Evolutionary conservation across 345 rosid species (phyloP), one percentile per base, ranked within the genome.

Genomic region (Pistacia integerrima): DNA sequence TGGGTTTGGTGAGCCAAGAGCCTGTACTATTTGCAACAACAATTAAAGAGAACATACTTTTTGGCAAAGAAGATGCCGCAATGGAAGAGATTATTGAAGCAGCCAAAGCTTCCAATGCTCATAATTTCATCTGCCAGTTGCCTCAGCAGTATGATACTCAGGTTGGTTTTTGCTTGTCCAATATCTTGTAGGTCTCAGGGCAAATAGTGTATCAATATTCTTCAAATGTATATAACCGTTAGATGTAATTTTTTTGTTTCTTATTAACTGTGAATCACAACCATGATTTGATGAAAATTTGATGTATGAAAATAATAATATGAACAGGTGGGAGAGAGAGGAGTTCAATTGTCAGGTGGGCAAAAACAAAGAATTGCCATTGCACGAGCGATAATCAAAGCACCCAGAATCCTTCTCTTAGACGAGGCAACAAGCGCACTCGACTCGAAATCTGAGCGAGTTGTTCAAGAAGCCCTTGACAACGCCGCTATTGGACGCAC

Each of bases 391-490:
- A 78, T 92, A 9, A 90, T 90, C 70, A 92, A 86, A 85, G 83
- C 88, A 5, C 94, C 97, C 0, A 82, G 59, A 6, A 84, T 90
- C 71, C 91, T 92, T 49, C 88, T 92, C 22, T 84, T 90, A 0
- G 94, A 92, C 22, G 97, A 90, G 82, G 97, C 97, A 61, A 92
- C 93, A 10, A 92, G 93, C 17, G 93, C 97, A 18, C 74, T 92
- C 20, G 93, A 90, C 82, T 84, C 88, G 0, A 90, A 90, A 83
- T 92, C 93, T 0, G 94, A 92, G 66, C 77, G 78, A 8, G 73
- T 82, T 8, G 94, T 89, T 44, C 94, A 92, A 67, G 91, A 87
- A 65, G 94, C 97, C 4, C 78, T 90, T 8, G 90, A 92, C 62
- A 87, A 74, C 28, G 92, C 91, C 1, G 82, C 90, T 0, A 18